Conservation (phyloP, 2,329 filamentous ascomycete species). For the Alternaria metachromatica region DNA sequence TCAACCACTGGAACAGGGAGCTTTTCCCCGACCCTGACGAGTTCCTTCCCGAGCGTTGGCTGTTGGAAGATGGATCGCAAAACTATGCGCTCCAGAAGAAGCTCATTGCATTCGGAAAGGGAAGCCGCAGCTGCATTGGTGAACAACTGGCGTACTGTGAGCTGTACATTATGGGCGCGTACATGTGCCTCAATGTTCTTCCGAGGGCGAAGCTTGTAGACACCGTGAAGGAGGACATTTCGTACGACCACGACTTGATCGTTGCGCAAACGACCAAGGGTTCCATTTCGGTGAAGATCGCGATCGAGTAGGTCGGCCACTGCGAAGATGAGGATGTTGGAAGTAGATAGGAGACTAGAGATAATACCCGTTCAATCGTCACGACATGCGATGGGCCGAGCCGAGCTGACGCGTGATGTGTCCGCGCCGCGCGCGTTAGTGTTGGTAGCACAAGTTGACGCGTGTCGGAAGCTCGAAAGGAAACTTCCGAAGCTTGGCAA, state of each 20-base stretch:
- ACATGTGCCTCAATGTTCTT: conserved; percentile 28
- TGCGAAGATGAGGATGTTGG: neutral
- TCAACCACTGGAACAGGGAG: conserved; percentile 41
- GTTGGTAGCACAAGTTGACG: neutral
- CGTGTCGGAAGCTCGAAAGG: neutral
- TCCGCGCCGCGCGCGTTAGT: neutral
- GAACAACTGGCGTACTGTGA: conserved; percentile 39
- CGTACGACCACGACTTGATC: conserved; percentile 34
- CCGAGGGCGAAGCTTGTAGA: conserved; percentile 32
- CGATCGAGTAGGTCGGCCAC: conserved; percentile 20
- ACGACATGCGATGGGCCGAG: neutral
- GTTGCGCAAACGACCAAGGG: conserved; percentile 35
- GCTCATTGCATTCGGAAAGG: conserved; percentile 37
- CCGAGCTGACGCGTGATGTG: neutral
- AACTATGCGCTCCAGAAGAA: conserved; percentile 31
- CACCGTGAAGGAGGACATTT: conserved; percentile 32
- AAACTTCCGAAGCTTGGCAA: neutral
- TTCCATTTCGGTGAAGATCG: conserved; percentile 32
- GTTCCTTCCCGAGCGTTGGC: conserved; percentile 46
- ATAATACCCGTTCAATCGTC: neutral
- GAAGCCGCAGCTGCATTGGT: conserved; percentile 39
- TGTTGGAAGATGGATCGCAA: conserved; percentile 25
- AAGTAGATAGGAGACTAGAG: neutral
- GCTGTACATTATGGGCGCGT: conserved; percentile 32
- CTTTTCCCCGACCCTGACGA: conserved; percentile 36